Percentiles rank a stretch among this genome's conserved stretches.
These are phyloP conservation scores for Lactifluus hygrophoroides DNA, from an alignment of 768 basidiomycete species.

Conservation along the genomic window DNA sequence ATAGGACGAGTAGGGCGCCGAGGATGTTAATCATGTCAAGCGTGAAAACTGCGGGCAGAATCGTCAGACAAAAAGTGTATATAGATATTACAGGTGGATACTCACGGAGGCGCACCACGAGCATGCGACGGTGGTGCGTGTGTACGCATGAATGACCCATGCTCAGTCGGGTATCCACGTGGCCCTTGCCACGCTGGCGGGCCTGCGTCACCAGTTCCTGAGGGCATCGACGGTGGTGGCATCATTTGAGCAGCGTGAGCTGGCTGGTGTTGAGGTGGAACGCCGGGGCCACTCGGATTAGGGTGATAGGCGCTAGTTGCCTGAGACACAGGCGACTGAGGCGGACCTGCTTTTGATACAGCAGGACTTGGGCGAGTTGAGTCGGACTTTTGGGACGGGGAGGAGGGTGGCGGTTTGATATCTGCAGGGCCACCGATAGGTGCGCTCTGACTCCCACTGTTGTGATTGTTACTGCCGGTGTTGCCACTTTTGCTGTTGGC, in stretches of 20 bases:
- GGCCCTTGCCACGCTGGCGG: conserved; percentile 3
- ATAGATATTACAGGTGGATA: not conserved
- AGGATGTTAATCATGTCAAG: not conserved
- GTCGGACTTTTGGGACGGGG: conserved; percentile 12
- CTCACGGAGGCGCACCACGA: conserved; percentile 15
- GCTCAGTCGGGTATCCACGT: conserved; percentile 12
- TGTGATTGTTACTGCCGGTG: conserved; percentile 1
- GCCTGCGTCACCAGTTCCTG: conserved; percentile 2
- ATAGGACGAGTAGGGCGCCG: not conserved
- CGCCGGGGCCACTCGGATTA: conserved; percentile 10
- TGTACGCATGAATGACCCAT: conserved; percentile 15
- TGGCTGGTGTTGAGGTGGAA: conserved; percentile 11
- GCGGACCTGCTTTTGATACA: conserved; percentile 14
- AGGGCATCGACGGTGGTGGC: conserved; percentile 11
- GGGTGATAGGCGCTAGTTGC: conserved; percentile 6
- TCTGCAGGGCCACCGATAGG: not conserved
- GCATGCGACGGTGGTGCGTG: conserved; percentile 12
- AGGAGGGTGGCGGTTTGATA: conserved; percentile 3
- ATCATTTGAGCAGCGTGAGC: conserved; percentile 13
- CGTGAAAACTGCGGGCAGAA: conserved; percentile 1
- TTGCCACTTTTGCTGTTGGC: conserved; percentile 14
- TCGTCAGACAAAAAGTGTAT: not conserved
- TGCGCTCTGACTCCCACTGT: not conserved
- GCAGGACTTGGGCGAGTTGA: conserved; percentile 15
- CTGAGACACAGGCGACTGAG: conserved; percentile 13